Conservation (phyloP, 805 yeast genomes). For the Debaryomyces hansenii region DNA sequence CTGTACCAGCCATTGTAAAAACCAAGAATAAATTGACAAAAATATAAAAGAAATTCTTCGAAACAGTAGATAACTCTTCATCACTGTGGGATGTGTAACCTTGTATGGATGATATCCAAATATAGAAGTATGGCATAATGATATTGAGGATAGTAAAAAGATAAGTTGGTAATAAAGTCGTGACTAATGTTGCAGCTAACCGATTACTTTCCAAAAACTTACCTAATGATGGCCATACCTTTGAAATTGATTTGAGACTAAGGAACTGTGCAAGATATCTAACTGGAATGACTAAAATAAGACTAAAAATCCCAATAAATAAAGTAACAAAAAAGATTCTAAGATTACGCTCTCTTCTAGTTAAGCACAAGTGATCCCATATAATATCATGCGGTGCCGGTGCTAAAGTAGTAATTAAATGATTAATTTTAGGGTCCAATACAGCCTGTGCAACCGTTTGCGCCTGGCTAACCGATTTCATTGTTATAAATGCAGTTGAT, state of each 20-base stretch:
- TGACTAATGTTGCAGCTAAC: slow-evolving; percentile 77
- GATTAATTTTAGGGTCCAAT: slow-evolving; percentile 83
- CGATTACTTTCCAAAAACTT: slow-evolving; percentile 58
- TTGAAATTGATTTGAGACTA: slow-evolving; percentile 73
- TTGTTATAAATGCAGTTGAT: slow-evolving; percentile 89
- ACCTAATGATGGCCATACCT: slow-evolving; percentile 83
- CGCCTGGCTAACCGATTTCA: slow-evolving; percentile 94
- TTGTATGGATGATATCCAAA: slow-evolving; percentile 78
- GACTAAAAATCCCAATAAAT: slow-evolving; percentile 65
- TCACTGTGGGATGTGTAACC: slow-evolving; percentile 92
- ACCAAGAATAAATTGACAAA: slow-evolving; percentile 92
- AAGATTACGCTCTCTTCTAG: slow-evolving; percentile 67
- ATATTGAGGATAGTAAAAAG: slow-evolving; percentile 82
- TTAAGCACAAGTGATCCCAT: slow-evolving; percentile 87
- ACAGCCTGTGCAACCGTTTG: slow-evolving; percentile 97
- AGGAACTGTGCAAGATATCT: slow-evolving; percentile 80
- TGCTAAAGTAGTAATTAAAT: slow-evolving; percentile 77
- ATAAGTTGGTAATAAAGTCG: slow-evolving; percentile 89
- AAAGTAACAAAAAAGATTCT: slow-evolving; percentile 66
- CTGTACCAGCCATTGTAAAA: slow-evolving; percentile 92
- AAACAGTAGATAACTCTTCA: slow-evolving; percentile 84
- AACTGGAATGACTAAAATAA: slow-evolving; percentile 79
- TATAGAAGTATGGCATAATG: slow-evolving; percentile 81
- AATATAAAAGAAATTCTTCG: slow-evolving; percentile 91
- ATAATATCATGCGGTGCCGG: slow-evolving; percentile 96